A percentile compares a stretch with the other conserved stretches of the same genome.
Conservation (phyloP, 371 early-diverging fungal genomes). For the Syncephalastrum contaminatum region DNA sequence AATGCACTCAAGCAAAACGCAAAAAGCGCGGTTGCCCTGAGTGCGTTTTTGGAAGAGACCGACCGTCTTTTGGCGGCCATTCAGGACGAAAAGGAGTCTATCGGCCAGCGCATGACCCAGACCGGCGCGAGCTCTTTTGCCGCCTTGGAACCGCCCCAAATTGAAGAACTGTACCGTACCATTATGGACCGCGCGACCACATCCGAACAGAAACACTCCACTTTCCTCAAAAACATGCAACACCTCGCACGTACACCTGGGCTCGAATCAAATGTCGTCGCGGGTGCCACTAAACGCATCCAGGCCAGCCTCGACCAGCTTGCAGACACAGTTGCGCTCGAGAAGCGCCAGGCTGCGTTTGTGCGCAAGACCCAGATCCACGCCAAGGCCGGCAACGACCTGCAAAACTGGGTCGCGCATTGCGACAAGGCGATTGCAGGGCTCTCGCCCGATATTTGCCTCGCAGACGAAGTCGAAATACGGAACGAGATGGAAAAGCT, state of each 20-base stretch:
- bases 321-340: conserved; percentile 19
- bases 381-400: conserved; percentile 41
- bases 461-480: conserved; percentile 40
- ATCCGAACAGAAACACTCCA: too few relatives aligned
- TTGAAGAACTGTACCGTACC: conserved; percentile 20
- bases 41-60: conserved; percentile 25
- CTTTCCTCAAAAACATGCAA: too few relatives aligned
- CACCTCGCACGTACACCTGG: too few relatives aligned
- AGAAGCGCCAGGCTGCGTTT: conserved; percentile 43
- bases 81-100: conserved; percentile 24
- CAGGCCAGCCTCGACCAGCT: conserved; percentile 27
- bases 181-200: not conserved
- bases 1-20: conserved; percentile 28
- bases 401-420: conserved; percentile 44
- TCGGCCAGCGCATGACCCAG: conserved; percentile 26
- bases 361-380: conserved; percentile 38
- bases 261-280: conserved; percentile 22
- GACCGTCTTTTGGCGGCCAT: conserved; percentile 24
- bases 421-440: conserved; percentile 38
- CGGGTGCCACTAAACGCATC: conserved; percentile 24
- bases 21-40: conserved; percentile 28
- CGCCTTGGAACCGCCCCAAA: conserved; percentile 10
- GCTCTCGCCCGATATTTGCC: conserved; percentile 38
- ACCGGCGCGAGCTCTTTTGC: conserved; percentile 25
- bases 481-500: conserved; percentile 32